These are phyloP conservation scores for Nannochloris sp. DNA, from an alignment of 139 green algal species.

Conservation along the genomic window DNA sequence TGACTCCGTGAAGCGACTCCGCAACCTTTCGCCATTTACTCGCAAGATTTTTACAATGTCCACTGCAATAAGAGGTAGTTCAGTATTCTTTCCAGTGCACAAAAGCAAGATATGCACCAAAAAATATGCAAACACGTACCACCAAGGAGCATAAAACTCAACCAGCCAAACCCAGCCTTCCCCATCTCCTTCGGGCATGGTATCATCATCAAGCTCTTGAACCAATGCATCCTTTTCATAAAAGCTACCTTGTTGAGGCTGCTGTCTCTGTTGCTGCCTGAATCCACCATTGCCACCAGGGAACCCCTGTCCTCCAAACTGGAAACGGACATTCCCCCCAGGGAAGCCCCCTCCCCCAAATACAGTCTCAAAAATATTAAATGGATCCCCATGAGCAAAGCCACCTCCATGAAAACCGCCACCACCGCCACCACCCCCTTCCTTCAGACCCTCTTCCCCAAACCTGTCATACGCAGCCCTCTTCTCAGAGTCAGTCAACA, in stretches of 20 bases:
- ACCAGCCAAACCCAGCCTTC: slow-evolving; percentile 57
- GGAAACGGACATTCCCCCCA: slow-evolving; percentile 40
- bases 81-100: neutral
- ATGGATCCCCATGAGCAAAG: slow-evolving; percentile 49
- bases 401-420: slow-evolving; percentile 31
- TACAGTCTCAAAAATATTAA: slow-evolving; percentile 74
- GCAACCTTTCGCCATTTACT: slow-evolving; percentile 65
- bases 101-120: neutral
- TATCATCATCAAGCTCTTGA: slow-evolving; percentile 29
- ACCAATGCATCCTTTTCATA: slow-evolving; percentile 49
- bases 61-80: slow-evolving; percentile 14
- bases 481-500: slow-evolving; percentile 71
- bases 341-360: slow-evolving; percentile 46
- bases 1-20: slow-evolving; percentile 56
- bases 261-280: slow-evolving; percentile 2
- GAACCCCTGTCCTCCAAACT: slow-evolving; percentile 47
- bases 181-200: slow-evolving; percentile 40
- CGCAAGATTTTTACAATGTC: slow-evolving; percentile 63
- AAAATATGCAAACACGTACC: slow-evolving; percentile 7
- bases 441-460: slow-evolving; percentile 58
- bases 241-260: slow-evolving; percentile 16
- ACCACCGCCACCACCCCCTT: slow-evolving; percentile 18
- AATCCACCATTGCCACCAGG: slow-evolving; percentile 31
- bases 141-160: slow-evolving; percentile 71
- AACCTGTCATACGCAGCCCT: slow-evolving; percentile 66